These are phyloP conservation scores for Lactifluus pinguis DNA, from an alignment of 768 basidiomycete species.

Conservation along the genomic window DNA sequence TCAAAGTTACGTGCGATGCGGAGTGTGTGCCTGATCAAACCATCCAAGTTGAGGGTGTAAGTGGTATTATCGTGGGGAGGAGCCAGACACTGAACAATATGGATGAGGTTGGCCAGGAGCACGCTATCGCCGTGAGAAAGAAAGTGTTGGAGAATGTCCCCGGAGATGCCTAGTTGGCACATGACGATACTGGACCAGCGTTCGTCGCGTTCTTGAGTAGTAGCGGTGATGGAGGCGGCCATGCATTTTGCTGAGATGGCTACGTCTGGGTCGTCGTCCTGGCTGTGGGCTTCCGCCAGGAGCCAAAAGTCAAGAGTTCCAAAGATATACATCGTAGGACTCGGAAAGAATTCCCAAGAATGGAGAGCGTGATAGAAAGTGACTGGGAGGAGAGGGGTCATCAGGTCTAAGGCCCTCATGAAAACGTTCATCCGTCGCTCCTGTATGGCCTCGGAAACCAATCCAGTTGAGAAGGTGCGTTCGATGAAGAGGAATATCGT, in stretches of 20 bases:
- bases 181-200: slow-evolving; percentile 4
- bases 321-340: background rate
- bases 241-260: slow-evolving; percentile 10
- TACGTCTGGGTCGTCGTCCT: slow-evolving; percentile 13
- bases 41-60: slow-evolving; percentile 1
- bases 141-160: background rate
- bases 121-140: slow-evolving; percentile 11
- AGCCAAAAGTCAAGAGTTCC: slow-evolving; percentile 9
- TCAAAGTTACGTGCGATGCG: slow-evolving; percentile 10
- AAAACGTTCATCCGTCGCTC: slow-evolving; percentile 6
- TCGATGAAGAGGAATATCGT: slow-evolving; percentile 10
- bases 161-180: slow-evolving; percentile 1
- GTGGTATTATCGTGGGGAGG: background rate
- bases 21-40: slow-evolving; percentile 5
- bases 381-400: slow-evolving; percentile 4
- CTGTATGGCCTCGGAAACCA: slow-evolving; percentile 7
- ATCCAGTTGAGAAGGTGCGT: slow-evolving; percentile 10
- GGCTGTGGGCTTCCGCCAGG: slow-evolving; percentile 5
- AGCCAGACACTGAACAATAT: slow-evolving; percentile 1
- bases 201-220: slow-evolving; percentile 5
- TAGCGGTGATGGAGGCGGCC: background rate
- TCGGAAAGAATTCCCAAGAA: slow-evolving; percentile 6
- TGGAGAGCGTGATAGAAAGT: slow-evolving; percentile 11
- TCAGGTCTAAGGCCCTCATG: slow-evolving; percentile 3
- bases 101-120: slow-evolving; percentile 13